phyloP scores from a whole-genome alignment of 805 yeast genomes.

The Danielozyma ontarioensis region DNA sequence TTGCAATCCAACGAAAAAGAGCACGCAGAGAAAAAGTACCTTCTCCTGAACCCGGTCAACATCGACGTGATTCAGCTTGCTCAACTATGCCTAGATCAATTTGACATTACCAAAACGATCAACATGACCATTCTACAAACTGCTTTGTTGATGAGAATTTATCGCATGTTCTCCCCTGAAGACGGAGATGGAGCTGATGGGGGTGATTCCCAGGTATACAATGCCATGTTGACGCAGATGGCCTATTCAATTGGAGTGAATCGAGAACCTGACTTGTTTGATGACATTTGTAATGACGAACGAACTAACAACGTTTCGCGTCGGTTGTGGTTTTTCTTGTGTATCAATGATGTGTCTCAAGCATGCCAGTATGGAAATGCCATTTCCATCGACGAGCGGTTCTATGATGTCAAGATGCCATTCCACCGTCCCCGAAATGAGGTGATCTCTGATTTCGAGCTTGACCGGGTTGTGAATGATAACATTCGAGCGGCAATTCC shows the following conservation, averaged over 20 bases:
- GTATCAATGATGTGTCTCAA: constrained; percentile 31
- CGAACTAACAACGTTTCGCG: constrained; percentile 5
- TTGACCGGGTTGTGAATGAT: constrained; percentile 29
- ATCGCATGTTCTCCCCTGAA: constrained; percentile 44
- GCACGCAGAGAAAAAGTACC: constrained; percentile 7
- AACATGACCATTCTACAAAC: neutral
- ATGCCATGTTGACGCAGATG: constrained; percentile 11
- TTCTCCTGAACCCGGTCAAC: constrained; percentile 10
- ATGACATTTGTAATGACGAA: constrained; percentile 1
- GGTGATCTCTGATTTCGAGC: constrained; percentile 26
- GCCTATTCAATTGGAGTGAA: constrained; percentile 12
- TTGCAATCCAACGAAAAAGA: constrained; percentile 1
- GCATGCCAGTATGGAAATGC: constrained; percentile 30
- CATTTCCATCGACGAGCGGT: constrained; percentile 24
- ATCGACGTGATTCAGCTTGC: constrained; percentile 11
- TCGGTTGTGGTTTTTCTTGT: constrained; percentile 17
- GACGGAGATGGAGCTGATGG: constrained; percentile 57
- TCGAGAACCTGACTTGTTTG: constrained; percentile 6
- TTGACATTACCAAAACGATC: constrained; percentile 21
- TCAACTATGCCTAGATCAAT: constrained; percentile 11
- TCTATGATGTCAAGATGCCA: constrained; percentile 26
- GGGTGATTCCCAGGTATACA: constrained; percentile 49
- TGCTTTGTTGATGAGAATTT: neutral
- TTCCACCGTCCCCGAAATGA: constrained; percentile 28
- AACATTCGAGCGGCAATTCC: neutral